Conservation (phyloP, 2,329 filamentous ascomycete genomes). For the Sclerotinia subarctica region DNA sequence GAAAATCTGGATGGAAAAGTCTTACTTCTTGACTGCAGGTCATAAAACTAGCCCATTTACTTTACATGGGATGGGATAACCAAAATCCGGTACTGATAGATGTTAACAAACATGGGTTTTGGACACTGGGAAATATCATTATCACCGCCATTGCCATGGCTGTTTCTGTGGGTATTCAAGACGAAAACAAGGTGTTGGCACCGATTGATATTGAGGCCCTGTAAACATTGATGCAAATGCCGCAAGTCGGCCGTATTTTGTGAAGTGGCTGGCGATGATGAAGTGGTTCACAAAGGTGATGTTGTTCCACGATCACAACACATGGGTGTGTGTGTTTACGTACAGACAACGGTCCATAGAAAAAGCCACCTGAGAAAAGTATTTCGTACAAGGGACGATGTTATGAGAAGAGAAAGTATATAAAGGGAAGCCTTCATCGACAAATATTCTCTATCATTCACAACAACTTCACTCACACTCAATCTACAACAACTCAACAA, state of each 20-base stretch:
- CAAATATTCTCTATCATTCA: slow-evolving; percentile 2
- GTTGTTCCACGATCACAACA: not conserved
- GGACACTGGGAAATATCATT: not conserved
- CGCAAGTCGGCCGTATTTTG: not conserved
- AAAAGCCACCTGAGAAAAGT: not conserved
- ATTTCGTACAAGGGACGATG: not conserved
- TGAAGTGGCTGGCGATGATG: not conserved
- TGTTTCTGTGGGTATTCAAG: not conserved
- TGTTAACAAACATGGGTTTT: not conserved
- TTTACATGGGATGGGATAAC: not conserved
- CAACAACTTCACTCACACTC: slow-evolving; percentile 3
- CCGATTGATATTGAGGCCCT: not conserved
- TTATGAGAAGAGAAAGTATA: slow-evolving; percentile 6
- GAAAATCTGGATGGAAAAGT: no score
- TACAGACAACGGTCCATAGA: not conserved
- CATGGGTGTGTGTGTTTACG: not conserved
- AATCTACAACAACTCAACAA: not conserved
- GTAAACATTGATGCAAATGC: not conserved
- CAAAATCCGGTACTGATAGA: not conserved
- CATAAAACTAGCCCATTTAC: not conserved
- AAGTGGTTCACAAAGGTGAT: not conserved
- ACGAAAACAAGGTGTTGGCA: not conserved
- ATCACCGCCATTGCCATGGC: not conserved
- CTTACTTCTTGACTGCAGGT: not conserved
- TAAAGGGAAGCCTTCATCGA: slow-evolving; percentile 1